Conservation (phyloP, 2,329 filamentous ascomycete genomes). For the Verticillium tricorpus region DNA sequence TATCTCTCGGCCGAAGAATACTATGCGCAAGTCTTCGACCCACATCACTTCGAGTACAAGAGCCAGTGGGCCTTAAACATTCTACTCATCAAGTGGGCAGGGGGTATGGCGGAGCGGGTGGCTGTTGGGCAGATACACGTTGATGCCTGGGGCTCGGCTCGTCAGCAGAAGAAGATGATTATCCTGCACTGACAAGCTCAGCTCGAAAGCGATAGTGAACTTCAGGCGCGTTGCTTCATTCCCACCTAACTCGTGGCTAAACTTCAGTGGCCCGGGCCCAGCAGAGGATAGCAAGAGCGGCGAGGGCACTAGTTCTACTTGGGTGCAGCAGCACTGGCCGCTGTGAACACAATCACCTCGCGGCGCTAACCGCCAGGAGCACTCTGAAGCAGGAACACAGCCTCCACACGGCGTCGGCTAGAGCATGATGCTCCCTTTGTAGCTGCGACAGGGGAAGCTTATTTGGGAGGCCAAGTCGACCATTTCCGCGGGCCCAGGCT, state of each 20-base stretch:
- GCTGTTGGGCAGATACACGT: conserved; percentile 3
- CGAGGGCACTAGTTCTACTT: too few species aligned
- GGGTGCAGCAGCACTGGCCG: too few species aligned
- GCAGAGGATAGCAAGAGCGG: too few species aligned
- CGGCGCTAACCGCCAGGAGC: background rate
- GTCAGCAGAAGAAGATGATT: background rate
- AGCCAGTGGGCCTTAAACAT: conserved; percentile 3
- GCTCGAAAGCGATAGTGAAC: too few species aligned
- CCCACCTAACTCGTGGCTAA: too few species aligned
- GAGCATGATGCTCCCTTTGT: background rate
- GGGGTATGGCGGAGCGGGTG: background rate
- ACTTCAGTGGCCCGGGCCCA: too few species aligned
- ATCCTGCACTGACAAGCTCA: background rate
- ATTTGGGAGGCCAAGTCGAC: background rate
- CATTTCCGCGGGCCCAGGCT: background rate
- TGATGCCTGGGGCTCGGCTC: background rate
- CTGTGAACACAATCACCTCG: background rate
- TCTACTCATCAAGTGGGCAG: background rate
- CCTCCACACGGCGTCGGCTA: background rate
- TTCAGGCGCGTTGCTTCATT: too few species aligned
- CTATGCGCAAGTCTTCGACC: conserved; percentile 4
- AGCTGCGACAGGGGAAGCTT: background rate
- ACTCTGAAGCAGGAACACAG: background rate
- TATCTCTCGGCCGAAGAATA: background rate
- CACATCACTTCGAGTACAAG: background rate